These are phyloP conservation scores for Saussurea involucrata DNA, from an alignment of 129 eudicot species.

Conservation along the genomic window DNA sequence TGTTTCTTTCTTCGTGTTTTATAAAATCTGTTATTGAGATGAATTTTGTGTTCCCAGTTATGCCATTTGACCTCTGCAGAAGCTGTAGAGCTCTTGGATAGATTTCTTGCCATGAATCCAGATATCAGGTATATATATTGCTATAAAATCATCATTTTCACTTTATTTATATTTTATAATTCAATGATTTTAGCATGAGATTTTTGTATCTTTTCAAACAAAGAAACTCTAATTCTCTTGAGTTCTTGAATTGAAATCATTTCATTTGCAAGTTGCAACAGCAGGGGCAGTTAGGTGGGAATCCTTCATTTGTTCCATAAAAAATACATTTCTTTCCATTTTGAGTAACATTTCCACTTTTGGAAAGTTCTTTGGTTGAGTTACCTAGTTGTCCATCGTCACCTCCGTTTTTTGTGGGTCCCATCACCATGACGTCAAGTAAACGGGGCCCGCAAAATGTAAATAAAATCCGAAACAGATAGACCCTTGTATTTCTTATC, in stretches of 20 bases:
- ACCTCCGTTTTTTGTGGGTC: neutral
- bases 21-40: neutral
- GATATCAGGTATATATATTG: slow-evolving; percentile 64
- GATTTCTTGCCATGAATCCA: slow-evolving; percentile 84
- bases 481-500: neutral
- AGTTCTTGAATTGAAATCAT: neutral
- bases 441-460: neutral
- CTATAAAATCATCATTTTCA: neutral
- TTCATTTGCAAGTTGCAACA: no score
- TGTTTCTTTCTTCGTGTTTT: neutral
- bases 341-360: neutral
- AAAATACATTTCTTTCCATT: neutral
- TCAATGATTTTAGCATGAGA: neutral
- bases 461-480: neutral
- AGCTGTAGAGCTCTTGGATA: slow-evolving; percentile 78
- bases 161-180: neutral
- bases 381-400: neutral
- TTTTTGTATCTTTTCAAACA: neutral
- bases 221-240: neutral
- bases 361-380: neutral
- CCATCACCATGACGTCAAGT: neutral
- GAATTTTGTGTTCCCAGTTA: slow-evolving; percentile 37
- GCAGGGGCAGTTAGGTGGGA: no score
- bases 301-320: neutral
- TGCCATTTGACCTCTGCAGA: slow-evolving; percentile 62